Percentiles rank a stretch among this genome's conserved stretches.
Evolutionary conservation across 306 rosid genomes (phyloP).

Genomic region (Glycine soja): DNA sequence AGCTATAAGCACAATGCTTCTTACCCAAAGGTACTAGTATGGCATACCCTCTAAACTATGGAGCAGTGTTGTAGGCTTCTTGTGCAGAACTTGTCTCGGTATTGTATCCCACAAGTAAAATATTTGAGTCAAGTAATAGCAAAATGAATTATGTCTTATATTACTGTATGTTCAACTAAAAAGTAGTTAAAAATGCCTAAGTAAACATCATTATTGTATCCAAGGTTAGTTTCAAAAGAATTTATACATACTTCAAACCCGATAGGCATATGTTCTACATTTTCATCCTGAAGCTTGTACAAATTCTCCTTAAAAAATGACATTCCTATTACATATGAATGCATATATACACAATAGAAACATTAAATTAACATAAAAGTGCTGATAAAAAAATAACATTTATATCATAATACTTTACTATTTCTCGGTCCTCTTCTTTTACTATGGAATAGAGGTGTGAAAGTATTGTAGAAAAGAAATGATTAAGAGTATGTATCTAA

Average conservation of each 20-base stretch:
- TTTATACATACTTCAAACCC: conserved; percentile 71
- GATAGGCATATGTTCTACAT: conserved; percentile 73
- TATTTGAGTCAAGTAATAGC: too few relatives aligned
- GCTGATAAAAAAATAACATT: too few relatives aligned
- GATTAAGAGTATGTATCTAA: too few relatives aligned
- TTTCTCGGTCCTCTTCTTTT: neutral
- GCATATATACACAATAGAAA: neutral
- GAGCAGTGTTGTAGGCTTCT: conserved; percentile 70
- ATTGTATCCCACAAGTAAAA: conserved; percentile 53
- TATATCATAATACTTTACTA: too few relatives aligned
- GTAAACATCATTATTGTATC: neutral
- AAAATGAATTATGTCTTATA: too few relatives aligned
- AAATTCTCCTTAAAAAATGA: conserved; percentile 59
- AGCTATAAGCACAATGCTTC: too few relatives aligned
- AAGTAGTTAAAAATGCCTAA: neutral
- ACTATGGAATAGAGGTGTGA: neutral
- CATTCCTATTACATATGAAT: conserved; percentile 53
- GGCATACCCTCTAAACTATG: conserved; percentile 92
- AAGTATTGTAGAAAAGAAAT: conserved; percentile 14
- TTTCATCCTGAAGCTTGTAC: conserved; percentile 64
- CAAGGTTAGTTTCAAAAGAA: neutral
- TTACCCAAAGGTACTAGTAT: too few relatives aligned
- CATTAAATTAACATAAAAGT: too few relatives aligned
- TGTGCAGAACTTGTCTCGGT: conserved; percentile 77
- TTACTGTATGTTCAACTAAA: neutral